Percentiles rank a stretch among this genome's conserved stretches.
phyloP scores from a whole-genome alignment of 768 basidiomycete species.

The Naganishia onofrii region DNA sequence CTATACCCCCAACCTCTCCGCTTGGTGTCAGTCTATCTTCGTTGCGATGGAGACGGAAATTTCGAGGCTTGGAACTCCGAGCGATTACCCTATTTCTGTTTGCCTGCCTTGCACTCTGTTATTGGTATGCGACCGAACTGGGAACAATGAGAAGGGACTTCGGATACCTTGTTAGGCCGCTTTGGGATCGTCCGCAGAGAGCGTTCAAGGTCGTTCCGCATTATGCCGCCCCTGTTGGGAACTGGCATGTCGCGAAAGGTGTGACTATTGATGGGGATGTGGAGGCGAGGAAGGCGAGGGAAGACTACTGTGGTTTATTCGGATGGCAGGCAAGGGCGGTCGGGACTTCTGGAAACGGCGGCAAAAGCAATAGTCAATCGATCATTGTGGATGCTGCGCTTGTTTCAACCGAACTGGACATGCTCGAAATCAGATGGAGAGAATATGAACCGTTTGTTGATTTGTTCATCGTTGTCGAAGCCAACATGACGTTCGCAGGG shows the following conservation, averaged over 20 bases:
- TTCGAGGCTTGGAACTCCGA: background rate
- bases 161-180: constrained; percentile 34
- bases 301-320: constrained; percentile 33
- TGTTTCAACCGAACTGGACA: constrained; percentile 38
- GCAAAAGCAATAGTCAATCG: constrained; percentile 9
- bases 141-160: constrained; percentile 31
- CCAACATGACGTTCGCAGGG: constrained; percentile 37
- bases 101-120: background rate
- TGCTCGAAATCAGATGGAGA: constrained; percentile 39
- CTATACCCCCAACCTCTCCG: background rate
- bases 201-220: constrained; percentile 29
- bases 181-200: constrained; percentile 34
- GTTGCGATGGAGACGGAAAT: background rate
- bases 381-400: constrained; percentile 35
- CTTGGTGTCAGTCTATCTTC: background rate
- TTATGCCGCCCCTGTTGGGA: constrained; percentile 19
- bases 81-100: background rate
- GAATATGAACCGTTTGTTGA: constrained; percentile 36
- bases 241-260: background rate
- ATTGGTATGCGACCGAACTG: background rate
- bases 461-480: constrained; percentile 38
- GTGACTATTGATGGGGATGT: background rate
- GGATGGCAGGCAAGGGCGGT: constrained; percentile 27
- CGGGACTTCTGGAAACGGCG: background rate
- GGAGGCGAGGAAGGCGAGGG: background rate